Evolutionary conservation across 805 yeast species (phyloP), one percentile per base, ranked within the genome.

Genomic region (Lachancea dasiensis): DNA sequence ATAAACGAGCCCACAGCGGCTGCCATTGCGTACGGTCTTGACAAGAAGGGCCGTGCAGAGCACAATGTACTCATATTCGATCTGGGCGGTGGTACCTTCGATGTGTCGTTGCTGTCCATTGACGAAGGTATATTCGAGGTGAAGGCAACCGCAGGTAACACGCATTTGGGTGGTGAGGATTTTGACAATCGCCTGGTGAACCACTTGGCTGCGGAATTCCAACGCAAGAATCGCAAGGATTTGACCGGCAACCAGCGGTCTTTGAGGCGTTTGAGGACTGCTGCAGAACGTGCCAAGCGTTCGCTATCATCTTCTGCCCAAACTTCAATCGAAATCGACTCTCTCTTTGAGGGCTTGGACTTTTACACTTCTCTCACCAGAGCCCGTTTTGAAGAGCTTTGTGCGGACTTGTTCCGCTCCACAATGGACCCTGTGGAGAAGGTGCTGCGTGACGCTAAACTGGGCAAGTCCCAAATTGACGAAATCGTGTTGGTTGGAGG

Each of bases 221-320:
- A 89, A 82, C 80, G 95, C 71, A 89, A 89, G 77, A 76, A 83
- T 77, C 85, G 85, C 79, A 85, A 86, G 75, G 97, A 89, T 66
- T 67, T 89, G 46, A 77, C 95, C 36, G 51, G 73, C 53, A 86
- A 87, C 77, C 95, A 87, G 73, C 85, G 97, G 74, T 89, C 97
- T 41, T 74, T 89, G 63, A 85, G 97, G 74, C 86, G 97, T 75
- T 77, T 89, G 66, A 82, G 97, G 76, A 89, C 97, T 50, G 96
- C 96, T 52, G 87, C 95, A 69, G 97, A 89, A 75, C 81, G 97
- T 68, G 97, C 97, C 44, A 89, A 89, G 87, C 85, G 97, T 75
- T 86, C 96, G 41, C 75, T 74, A 86, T 95, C 97, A 29, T 87
- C 96, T 24, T 84, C 95, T 44, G 86, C 96, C 49, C 95, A 87